A percentile compares a stretch with the other conserved stretches of the same genome.
Evolutionary conservation across 2,329 filamentous ascomycete genomes (phyloP).

Genomic region (Diaporthe sp.): DNA sequence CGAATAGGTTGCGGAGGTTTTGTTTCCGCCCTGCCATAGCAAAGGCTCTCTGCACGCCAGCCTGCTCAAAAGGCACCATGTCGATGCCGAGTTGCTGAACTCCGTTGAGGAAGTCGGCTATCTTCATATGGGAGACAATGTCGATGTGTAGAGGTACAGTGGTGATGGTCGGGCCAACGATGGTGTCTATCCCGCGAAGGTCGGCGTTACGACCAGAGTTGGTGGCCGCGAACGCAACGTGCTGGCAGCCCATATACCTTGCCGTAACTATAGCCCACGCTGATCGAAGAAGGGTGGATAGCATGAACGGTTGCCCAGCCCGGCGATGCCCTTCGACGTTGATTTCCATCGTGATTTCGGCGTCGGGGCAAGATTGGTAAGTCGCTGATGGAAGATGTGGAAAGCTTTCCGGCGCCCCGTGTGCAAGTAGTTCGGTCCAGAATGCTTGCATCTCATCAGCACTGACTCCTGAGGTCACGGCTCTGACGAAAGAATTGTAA

Average conservation of each 20-base stretch:
- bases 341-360: neutral
- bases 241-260: neutral
- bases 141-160: neutral
- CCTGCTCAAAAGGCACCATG: neutral
- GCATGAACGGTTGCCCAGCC: neutral
- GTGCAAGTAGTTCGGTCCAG: neutral
- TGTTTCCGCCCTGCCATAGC: neutral
- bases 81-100: neutral
- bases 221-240: neutral
- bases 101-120: neutral
- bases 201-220: neutral
- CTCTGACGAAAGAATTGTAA: neutral
- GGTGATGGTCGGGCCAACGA: neutral
- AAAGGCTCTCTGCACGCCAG: neutral
- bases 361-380: neutral
- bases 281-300: neutral
- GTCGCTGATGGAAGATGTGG: neutral
- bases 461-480: neutral
- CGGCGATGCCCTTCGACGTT: neutral
- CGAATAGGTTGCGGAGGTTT: neutral
- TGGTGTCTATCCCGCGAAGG: neutral
- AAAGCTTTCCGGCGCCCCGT: neutral
- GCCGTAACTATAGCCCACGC: neutral
- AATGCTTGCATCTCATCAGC: neutral
- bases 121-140: neutral